phyloP scores from a whole-genome alignment of 805 yeast genomes.

The Kuraishia hungarica region DNA sequence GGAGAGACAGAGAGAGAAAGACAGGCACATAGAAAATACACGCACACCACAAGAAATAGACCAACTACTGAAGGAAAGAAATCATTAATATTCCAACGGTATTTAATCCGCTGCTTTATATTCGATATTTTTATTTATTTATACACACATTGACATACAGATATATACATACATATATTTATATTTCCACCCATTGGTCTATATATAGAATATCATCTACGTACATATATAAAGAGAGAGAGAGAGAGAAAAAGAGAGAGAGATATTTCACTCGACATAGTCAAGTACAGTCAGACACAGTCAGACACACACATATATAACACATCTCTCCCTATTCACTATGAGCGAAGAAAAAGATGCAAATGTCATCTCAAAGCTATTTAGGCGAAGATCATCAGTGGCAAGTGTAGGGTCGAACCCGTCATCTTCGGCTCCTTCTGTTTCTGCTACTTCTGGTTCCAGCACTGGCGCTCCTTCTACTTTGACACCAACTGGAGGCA shows the following conservation, averaged over 20 bases:
- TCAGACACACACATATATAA: neutral
- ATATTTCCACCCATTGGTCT: too few relatives aligned
- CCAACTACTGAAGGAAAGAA: too few relatives aligned
- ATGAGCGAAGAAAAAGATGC: neutral
- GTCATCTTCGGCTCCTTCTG: too few relatives aligned
- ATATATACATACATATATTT: too few relatives aligned
- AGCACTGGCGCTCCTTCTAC: neutral
- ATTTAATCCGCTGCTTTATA: too few relatives aligned
- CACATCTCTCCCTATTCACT: neutral
- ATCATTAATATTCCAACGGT: too few relatives aligned
- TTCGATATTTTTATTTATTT: neutral
- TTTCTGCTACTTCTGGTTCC: neutral
- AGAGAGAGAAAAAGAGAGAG: too few relatives aligned
- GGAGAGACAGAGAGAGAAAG: neutral
- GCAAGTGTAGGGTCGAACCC: neutral
- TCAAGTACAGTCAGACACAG: neutral
- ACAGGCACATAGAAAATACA: too few relatives aligned
- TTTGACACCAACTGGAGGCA: neutral
- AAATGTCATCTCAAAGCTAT: neutral
- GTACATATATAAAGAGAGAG: too few relatives aligned
- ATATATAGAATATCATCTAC: too few relatives aligned
- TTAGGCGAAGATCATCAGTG: constrained; percentile 2
- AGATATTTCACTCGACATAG: neutral
- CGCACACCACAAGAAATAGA: neutral
- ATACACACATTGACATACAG: too few relatives aligned